These are phyloP conservation scores for Gloeophyllum trabeum DNA, from an alignment of 768 basidiomycete genomes.

Conservation along the genomic window DNA sequence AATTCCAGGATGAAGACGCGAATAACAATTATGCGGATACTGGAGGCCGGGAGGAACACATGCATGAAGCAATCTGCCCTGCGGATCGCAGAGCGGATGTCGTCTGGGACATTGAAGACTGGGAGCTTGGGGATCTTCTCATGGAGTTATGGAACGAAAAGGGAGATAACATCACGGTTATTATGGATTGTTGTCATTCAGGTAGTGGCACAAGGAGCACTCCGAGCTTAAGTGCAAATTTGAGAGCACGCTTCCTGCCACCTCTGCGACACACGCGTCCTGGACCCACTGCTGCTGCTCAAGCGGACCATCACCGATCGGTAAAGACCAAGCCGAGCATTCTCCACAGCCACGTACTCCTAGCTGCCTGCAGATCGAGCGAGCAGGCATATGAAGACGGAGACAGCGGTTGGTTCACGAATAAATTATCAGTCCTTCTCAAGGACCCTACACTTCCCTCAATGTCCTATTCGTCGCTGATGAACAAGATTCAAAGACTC, in stretches of 20 bases:
- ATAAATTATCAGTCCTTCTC: background rate
- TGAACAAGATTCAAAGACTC: background rate
- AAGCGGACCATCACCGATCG: background rate
- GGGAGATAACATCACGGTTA: background rate
- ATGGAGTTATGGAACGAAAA: background rate
- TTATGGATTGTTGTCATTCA: background rate
- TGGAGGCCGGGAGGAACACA: background rate
- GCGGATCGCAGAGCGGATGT: background rate
- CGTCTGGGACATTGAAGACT: background rate
- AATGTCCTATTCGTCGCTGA: background rate
- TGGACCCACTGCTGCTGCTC: background rate
- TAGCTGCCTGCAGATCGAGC: background rate
- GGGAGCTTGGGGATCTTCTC: background rate
- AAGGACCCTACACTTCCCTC: background rate
- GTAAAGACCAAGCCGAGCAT: background rate
- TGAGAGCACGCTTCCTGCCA: background rate
- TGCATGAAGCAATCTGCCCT: background rate
- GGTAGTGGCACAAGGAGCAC: background rate
- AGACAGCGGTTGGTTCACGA: background rate
- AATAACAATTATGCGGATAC: no score
- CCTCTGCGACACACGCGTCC: background rate
- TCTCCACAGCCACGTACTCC: background rate
- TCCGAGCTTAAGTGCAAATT: background rate
- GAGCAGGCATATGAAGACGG: background rate
- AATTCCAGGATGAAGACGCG: no score